phyloP scores from a whole-genome alignment of 2,329 filamentous ascomycete species.

The Endocalyx cinctus region DNA sequence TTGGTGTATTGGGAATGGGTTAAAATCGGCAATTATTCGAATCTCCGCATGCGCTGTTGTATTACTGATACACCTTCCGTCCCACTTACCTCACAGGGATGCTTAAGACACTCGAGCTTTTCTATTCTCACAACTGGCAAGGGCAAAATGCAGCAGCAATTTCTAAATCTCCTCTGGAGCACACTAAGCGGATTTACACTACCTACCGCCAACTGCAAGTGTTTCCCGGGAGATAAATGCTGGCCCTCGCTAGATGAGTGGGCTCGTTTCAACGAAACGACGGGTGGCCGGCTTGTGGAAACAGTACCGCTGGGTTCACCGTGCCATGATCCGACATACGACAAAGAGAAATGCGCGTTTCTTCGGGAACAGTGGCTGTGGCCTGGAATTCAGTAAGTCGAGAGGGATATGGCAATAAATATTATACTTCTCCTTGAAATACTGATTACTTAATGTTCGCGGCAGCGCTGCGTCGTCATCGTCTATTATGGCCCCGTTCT shows the following conservation, averaged over 20 bases:
- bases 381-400: slow-evolving; percentile 21
- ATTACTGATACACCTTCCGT: too few relatives aligned
- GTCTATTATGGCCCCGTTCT: slow-evolving; percentile 27
- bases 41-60: too few relatives aligned
- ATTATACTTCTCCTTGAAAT: not conserved
- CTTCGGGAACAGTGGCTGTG: slow-evolving; percentile 24
- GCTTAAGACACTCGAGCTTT: too few relatives aligned
- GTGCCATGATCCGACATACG: slow-evolving; percentile 38
- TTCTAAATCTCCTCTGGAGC: too few relatives aligned
- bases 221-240: not conserved
- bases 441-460: slow-evolving; percentile 2
- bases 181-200: too few relatives aligned
- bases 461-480: slow-evolving; percentile 21
- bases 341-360: slow-evolving; percentile 33
- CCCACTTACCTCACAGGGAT: too few relatives aligned
- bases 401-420: not conserved
- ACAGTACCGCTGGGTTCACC: slow-evolving; percentile 40
- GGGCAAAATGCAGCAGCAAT: too few relatives aligned
- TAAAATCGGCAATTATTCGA: too few relatives aligned
- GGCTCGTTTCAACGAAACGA: slow-evolving; percentile 37
- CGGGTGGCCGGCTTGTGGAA: slow-evolving; percentile 39
- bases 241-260: slow-evolving; percentile 10
- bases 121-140: too few relatives aligned
- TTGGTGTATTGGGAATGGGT: too few relatives aligned
- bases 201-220: slow-evolving; percentile 7